phyloP scores from a whole-genome alignment of 345 rosid species.

The Camelina sativa region DNA sequence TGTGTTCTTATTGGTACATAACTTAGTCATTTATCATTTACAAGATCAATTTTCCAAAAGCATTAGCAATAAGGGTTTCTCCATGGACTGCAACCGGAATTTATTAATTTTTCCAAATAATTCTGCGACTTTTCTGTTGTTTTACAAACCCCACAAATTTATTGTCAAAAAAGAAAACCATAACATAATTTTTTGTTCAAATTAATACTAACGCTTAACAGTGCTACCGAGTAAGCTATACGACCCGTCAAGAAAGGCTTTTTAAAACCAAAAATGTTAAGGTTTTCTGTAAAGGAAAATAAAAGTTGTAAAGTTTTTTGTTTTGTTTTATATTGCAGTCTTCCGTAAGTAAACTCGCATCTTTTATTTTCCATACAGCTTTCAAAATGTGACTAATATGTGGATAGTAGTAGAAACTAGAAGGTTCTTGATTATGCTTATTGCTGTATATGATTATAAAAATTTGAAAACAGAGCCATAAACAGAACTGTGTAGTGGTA shows the following conservation, averaged over 20 bases:
- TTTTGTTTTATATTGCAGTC: not conserved
- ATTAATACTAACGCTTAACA: not conserved
- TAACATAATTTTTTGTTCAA: too few species aligned
- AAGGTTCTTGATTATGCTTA: not conserved
- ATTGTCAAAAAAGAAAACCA: too few species aligned
- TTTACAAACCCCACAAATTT: too few species aligned
- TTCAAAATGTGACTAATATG: not conserved
- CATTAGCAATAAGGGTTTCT: not conserved
- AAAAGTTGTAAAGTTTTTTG: not conserved
- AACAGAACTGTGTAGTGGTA: constrained; percentile 4
- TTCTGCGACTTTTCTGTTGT: not conserved
- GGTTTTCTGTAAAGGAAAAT: not conserved
- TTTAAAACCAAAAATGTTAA: not conserved
- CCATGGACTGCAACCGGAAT: too few species aligned
- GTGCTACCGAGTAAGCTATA: not conserved
- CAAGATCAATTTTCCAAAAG: not conserved
- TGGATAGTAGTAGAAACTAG: not conserved
- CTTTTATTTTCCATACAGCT: not conserved
- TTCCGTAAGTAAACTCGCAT: not conserved
- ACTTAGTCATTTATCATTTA: not conserved
- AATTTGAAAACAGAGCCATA: not conserved
- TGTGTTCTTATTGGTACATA: too few species aligned
- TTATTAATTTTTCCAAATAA: too few species aligned
- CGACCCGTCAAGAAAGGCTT: not conserved
- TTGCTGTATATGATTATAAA: not conserved